Evolutionary conservation across 371 early-diverging fungal species (phyloP).

Genomic region (Sporodiniella umbellata): DNA sequence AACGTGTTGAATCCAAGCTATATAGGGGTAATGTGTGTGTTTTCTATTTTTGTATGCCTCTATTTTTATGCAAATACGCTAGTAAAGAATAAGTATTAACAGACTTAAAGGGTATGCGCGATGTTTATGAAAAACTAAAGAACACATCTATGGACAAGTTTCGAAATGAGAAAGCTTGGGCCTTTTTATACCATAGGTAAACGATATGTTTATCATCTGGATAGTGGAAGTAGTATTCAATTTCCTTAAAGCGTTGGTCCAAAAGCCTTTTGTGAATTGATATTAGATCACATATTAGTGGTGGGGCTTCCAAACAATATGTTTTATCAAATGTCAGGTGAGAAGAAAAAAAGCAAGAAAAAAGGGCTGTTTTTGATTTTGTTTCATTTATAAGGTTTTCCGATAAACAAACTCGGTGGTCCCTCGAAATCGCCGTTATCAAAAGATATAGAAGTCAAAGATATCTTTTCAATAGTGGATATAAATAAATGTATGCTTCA

Average conservation of each 20-base stretch:
- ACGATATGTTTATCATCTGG: not conserved
- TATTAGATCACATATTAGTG: slow-evolving; percentile 10
- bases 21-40: too few species aligned
- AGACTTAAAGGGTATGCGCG: not conserved
- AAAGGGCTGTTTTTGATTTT: not conserved
- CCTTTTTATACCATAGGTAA: slow-evolving; percentile 5
- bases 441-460: not conserved
- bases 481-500: not conserved
- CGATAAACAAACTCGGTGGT: not conserved
- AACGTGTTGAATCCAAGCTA: not conserved
- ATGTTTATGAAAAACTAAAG: not conserved
- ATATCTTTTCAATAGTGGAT: too few species aligned
- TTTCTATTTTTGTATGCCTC: not conserved
- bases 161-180: slow-evolving; percentile 3
- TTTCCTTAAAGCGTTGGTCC: not conserved
- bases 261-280: not conserved
- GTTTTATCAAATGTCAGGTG: slow-evolving; percentile 19
- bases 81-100: not conserved
- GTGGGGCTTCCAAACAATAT: not conserved
- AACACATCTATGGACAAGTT: not conserved
- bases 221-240: too few species aligned
- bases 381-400: not conserved
- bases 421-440: not conserved
- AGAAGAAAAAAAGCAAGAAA: not conserved
- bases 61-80: not conserved